Conservation (phyloP, 2,329 filamentous ascomycete genomes). For the Arthrobotrys sphaeroides region DNA sequence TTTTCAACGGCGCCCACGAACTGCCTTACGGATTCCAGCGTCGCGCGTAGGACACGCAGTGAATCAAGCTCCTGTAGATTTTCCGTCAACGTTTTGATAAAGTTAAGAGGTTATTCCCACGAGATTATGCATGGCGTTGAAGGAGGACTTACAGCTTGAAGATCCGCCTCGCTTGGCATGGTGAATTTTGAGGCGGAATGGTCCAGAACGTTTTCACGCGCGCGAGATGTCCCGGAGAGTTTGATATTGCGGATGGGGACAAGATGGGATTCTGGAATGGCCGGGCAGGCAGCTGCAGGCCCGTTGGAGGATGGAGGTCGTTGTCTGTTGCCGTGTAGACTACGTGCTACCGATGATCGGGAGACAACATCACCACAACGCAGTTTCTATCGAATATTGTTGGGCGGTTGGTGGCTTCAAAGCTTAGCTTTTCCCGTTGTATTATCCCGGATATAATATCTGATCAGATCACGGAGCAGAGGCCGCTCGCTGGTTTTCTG, state of each 20-base stretch:
- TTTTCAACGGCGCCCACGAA: conserved; percentile 55
- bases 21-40: conserved; percentile 57
- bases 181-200: neutral
- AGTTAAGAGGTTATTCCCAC: no score
- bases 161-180: conserved; percentile 40
- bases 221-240: neutral
- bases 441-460: neutral
- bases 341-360: conserved; percentile 1
- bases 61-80: conserved; percentile 56
- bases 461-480: no score
- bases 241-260: neutral
- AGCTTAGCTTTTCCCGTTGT: neutral
- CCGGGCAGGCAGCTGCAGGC: no score
- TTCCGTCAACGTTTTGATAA: neutral
- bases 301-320: neutral
- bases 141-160: conserved; percentile 11
- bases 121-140: neutral
- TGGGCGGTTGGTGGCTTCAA: neutral
- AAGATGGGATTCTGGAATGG: neutral
- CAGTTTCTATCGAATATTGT: neutral
- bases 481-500: neutral
- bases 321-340: neutral
- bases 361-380: neutral
- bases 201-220: neutral
- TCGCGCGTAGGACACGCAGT: conserved; percentile 57